Evolutionary conservation across 768 basidiomycete genomes (phyloP).

Genomic region (Tubosaeta sp.): DNA sequence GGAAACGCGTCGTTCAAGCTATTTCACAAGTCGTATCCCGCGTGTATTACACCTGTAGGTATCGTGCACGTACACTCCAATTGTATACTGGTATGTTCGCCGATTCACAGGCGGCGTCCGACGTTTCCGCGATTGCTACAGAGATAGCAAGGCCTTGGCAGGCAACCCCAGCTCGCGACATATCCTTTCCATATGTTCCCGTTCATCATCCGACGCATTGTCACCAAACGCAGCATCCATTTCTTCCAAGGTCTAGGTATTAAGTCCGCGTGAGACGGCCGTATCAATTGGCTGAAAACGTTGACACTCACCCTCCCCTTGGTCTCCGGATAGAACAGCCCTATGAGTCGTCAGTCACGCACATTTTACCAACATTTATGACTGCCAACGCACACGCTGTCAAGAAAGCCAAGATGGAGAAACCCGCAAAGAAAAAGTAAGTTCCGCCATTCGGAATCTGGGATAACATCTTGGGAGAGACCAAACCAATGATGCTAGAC

Average conservation of each 20-base stretch:
- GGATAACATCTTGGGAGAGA: conserved; percentile 26
- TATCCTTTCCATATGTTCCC: conserved; percentile 24
- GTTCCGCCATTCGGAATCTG: conserved; percentile 19
- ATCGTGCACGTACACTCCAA: not conserved
- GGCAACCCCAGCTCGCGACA: conserved; percentile 29
- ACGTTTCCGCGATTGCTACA: conserved; percentile 1
- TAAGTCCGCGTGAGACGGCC: not conserved
- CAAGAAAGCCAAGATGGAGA: conserved; percentile 24
- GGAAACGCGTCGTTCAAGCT: not conserved
- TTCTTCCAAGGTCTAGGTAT: conserved; percentile 29
- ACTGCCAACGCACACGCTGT: conserved; percentile 21
- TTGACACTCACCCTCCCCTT: conserved; percentile 27
- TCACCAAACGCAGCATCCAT: conserved; percentile 33
- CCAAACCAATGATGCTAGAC: conserved; percentile 26
- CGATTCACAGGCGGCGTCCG: not conserved
- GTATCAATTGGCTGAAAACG: no score
- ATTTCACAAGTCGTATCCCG: not conserved
- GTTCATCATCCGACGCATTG: conserved; percentile 23
- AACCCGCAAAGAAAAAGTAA: conserved; percentile 29
- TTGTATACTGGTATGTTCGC: not conserved
- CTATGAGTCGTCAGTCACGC: conserved; percentile 10
- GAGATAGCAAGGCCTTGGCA: conserved; percentile 18
- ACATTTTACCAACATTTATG: no score
- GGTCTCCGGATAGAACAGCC: conserved; percentile 28
- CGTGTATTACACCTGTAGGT: not conserved